Evolutionary conservation across 305 asterid species (phyloP).

Genomic region (Rubia peregrina): DNA sequence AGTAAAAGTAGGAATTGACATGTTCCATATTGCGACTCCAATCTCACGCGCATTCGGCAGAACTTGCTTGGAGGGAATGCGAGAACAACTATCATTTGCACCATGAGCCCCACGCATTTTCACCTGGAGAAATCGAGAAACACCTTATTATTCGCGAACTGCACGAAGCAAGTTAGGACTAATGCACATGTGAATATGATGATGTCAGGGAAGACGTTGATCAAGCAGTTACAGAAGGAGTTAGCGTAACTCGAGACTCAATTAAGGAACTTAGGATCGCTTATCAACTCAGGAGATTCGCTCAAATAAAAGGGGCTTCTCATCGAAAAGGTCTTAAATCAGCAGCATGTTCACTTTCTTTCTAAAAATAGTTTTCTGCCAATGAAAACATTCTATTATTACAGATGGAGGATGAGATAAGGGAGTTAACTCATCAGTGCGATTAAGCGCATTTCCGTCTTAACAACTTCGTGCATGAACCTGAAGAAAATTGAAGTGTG

Average conservation of each 20-base stretch:
- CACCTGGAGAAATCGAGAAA: not conserved
- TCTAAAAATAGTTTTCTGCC: not conserved
- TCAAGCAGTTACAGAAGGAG: not conserved
- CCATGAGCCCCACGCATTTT: not conserved
- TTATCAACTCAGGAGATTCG: too few relatives aligned
- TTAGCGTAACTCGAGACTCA: not conserved
- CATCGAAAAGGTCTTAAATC: too few relatives aligned
- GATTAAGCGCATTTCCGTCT: constrained; percentile 1
- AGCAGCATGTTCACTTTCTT: too few relatives aligned
- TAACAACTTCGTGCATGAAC: not conserved
- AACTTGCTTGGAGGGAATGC: not conserved
- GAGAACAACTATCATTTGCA: not conserved
- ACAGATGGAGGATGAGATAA: constrained; percentile 2
- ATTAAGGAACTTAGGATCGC: not conserved
- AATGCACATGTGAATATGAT: not conserved
- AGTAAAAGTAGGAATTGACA: constrained; percentile 92
- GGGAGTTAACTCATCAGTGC: not conserved
- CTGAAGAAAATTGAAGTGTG: not conserved
- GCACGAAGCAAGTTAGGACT: not conserved
- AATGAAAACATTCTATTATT: not conserved
- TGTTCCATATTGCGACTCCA: constrained; percentile 84
- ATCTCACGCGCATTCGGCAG: constrained; percentile 50
- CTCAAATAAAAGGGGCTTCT: too few relatives aligned
- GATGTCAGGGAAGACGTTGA: not conserved
- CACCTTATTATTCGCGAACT: not conserved